Evolutionary conservation across 108 stramenopile genomes (phyloP).

Genomic region (Pseudonitzschia pungens): DNA sequence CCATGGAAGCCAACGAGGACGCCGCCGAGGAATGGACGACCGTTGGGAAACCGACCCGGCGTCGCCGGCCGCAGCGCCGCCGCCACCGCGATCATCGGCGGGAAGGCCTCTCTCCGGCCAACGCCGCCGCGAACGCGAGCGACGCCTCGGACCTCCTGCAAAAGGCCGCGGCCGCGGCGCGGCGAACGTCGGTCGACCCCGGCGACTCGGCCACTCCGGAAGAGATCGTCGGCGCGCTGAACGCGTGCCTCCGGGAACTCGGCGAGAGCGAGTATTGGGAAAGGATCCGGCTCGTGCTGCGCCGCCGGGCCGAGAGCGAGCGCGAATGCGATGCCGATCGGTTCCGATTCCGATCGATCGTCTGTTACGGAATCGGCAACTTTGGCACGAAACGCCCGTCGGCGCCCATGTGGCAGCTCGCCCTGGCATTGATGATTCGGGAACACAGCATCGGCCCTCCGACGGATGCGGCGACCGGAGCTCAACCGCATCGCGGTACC

Average conservation of each 20-base stretch:
- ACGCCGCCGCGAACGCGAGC: not conserved
- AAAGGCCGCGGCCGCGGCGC: not conserved
- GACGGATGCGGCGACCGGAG: too few species aligned
- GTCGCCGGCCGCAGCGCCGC: conserved; percentile 11
- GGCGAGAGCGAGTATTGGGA: not conserved
- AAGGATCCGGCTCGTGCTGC: not conserved
- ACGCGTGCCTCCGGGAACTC: not conserved
- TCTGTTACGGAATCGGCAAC: conserved; percentile 56
- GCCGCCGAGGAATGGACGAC: conserved; percentile 1
- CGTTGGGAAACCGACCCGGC: conserved; percentile 1
- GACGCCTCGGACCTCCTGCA: not conserved
- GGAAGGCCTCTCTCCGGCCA: not conserved
- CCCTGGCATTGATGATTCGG: conserved; percentile 24
- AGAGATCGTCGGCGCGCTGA: not conserved
- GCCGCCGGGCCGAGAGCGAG: not conserved
- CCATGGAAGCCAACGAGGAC: not conserved
- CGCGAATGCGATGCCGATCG: not conserved
- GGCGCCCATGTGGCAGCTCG: conserved; percentile 47
- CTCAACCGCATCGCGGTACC: not conserved
- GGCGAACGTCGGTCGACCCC: not conserved
- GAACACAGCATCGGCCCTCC: not conserved
- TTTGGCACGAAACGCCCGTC: conserved; percentile 36
- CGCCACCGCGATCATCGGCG: not conserved
- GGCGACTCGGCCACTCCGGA: not conserved
- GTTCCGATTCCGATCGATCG: conserved; percentile 15